Conservation (phyloP, 1,139 yeast genomes). For the Kodamaea arcana region DNA sequence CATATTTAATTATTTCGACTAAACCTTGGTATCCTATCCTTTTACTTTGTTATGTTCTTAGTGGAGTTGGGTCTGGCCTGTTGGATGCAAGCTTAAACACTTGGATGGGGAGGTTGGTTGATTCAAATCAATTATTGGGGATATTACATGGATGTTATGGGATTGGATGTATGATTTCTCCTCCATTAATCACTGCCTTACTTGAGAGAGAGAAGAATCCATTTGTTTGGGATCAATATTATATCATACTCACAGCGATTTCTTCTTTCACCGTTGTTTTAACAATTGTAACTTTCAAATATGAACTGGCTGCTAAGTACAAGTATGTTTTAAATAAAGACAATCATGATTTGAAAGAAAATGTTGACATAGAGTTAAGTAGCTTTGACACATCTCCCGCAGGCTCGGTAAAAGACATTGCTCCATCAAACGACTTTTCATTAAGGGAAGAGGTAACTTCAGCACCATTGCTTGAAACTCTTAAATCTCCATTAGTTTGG, state of each 20-base stretch:
- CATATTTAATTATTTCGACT: constrained; percentile 24
- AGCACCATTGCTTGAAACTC: constrained; percentile 25
- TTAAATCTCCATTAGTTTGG: constrained; percentile 43
- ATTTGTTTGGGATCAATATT: constrained; percentile 48
- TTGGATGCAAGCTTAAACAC: constrained; percentile 59
- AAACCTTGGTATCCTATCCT: constrained; percentile 38
- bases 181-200: constrained; percentile 50
- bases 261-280: constrained; percentile 22
- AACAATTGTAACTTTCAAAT: constrained; percentile 31
- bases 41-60: constrained; percentile 32
- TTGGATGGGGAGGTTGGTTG: constrained; percentile 53
- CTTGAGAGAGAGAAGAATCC: constrained; percentile 30
- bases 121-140: constrained; percentile 63
- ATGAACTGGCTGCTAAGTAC: constrained; percentile 57
- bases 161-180: constrained; percentile 62
- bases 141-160: constrained; percentile 67
- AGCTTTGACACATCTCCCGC: constrained; percentile 1
- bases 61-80: constrained; percentile 59
- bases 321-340: constrained; percentile 26
- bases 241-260: constrained; percentile 29
- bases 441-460: constrained; percentile 2
- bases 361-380: constrained; percentile 8
- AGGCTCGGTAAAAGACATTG: no score
- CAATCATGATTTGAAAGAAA: constrained; percentile 7
- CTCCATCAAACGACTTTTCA: background rate